phyloP scores from a whole-genome alignment of 768 basidiomycete species.

The Termitomyces sp. region DNA sequence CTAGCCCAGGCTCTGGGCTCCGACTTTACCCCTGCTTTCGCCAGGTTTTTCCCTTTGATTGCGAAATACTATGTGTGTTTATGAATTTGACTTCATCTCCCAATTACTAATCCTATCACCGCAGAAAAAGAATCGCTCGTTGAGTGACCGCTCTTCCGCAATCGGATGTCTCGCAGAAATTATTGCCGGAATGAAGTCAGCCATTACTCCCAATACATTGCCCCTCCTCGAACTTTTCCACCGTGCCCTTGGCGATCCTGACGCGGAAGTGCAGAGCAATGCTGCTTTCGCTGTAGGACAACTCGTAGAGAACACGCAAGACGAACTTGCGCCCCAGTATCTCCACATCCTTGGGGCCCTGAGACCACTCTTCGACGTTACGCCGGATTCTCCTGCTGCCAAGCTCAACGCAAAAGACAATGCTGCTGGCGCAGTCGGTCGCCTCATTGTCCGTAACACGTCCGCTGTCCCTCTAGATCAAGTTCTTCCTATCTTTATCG shows the following conservation, averaged over 20 bases:
- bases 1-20: slow-evolving; percentile 80
- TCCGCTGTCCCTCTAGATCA: slow-evolving; percentile 82
- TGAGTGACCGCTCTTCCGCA: slow-evolving; percentile 88
- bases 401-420: slow-evolving; percentile 90
- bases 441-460: slow-evolving; percentile 78
- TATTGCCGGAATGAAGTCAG: slow-evolving; percentile 83
- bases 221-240: slow-evolving; percentile 81
- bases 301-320: slow-evolving; percentile 78
- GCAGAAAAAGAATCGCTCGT: slow-evolving; percentile 80
- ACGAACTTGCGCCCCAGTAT: slow-evolving; percentile 82
- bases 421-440: slow-evolving; percentile 89
- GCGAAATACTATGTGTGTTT: slow-evolving; percentile 83
- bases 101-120: neutral
- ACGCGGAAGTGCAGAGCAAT: slow-evolving; percentile 93
- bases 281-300: slow-evolving; percentile 93
- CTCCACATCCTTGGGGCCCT: slow-evolving; percentile 71
- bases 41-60: slow-evolving; percentile 84
- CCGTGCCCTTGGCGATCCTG: slow-evolving; percentile 73
- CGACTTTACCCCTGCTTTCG: slow-evolving; percentile 80
- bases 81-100: neutral
- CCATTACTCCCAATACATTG: slow-evolving; percentile 81
- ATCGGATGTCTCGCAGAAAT: slow-evolving; percentile 95
- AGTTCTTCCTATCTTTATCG: slow-evolving; percentile 81
- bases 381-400: slow-evolving; percentile 56
- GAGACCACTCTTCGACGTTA: slow-evolving; percentile 71